Conservation (phyloP, 345 rosid genomes). For the Capsella bursapastoris region DNA sequence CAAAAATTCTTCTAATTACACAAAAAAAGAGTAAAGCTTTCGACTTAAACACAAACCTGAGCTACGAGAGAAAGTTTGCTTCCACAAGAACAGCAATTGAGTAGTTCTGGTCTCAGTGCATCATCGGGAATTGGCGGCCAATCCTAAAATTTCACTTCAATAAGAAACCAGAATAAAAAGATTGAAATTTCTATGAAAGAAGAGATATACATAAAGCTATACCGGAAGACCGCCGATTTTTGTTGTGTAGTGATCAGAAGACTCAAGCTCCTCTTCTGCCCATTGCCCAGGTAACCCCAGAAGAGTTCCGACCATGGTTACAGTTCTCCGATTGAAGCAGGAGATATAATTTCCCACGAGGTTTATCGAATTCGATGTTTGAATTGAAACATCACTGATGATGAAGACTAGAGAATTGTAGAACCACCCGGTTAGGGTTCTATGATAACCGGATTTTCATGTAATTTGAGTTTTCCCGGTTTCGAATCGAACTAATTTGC, state of each 20-base stretch:
- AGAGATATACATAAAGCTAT: neutral
- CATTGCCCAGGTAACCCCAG: conserved; percentile 88
- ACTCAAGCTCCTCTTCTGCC: conserved; percentile 73
- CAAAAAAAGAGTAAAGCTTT: neutral
- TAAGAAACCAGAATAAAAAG: conserved; percentile 6
- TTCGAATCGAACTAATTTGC: neutral
- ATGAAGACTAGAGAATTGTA: neutral
- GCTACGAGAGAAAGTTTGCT: conserved; percentile 71
- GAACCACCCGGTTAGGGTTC: conserved; percentile 19
- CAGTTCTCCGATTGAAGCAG: neutral
- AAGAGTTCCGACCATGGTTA: conserved; percentile 47
- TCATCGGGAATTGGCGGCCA: conserved; percentile 75
- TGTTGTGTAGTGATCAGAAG: conserved; percentile 71
- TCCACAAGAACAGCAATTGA: conserved; percentile 65
- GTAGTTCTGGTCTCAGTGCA: conserved; percentile 42
- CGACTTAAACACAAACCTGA: conserved; percentile 53
- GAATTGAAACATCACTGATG: neutral
- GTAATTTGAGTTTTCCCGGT: neutral
- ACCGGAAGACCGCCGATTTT: conserved; percentile 94
- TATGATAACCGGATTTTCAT: conserved; percentile 7
- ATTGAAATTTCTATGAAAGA: neutral
- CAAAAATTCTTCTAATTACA: neutral
- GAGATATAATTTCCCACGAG: neutral
- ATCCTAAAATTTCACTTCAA: conserved; percentile 53
- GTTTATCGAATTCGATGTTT: neutral